Conservation (phyloP, 2,329 filamentous ascomycete genomes). For the Talaromyces verruculosus region DNA sequence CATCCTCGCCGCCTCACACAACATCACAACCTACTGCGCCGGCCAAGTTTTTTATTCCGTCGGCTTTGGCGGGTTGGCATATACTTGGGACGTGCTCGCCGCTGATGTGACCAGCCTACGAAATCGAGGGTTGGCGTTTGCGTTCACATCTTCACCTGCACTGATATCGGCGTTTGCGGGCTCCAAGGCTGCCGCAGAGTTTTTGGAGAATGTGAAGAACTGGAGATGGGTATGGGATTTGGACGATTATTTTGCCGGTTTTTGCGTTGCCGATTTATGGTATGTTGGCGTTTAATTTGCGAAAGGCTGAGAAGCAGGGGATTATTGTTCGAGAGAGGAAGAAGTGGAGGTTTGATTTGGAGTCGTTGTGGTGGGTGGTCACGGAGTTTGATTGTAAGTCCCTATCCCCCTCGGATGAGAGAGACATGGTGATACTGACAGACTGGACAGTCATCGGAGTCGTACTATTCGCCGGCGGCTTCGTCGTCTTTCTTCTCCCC, state of each 20-base stretch:
- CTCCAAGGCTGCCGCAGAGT: conserved; percentile 53
- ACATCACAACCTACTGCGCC: conserved; percentile 60
- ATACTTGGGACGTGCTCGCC: conserved; percentile 58
- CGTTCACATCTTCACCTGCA: conserved; percentile 55
- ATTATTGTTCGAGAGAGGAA: conserved; percentile 38
- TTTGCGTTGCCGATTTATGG: conserved; percentile 56
- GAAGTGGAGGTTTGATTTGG: not conserved
- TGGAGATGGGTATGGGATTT: conserved; percentile 64
- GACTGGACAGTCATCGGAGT: conserved; percentile 52
- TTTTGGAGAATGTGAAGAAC: conserved; percentile 49
- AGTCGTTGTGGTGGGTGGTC: not conserved
- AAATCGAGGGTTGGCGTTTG: conserved; percentile 60
- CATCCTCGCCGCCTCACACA: conserved; percentile 60
- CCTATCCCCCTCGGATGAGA: not conserved
- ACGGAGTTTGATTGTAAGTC: conserved; percentile 9
- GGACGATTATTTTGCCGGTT: conserved; percentile 59
- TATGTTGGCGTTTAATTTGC: conserved; percentile 56
- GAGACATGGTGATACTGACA: conserved; percentile 20
- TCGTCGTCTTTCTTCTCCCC: conserved; percentile 51
- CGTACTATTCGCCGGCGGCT: conserved; percentile 57
- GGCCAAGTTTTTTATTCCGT: conserved; percentile 57
- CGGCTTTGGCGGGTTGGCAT: conserved; percentile 55
- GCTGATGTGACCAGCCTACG: conserved; percentile 61
- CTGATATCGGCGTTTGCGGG: conserved; percentile 44
- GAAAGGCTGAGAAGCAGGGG: conserved; percentile 56